Evolutionary conservation across 495 filamentous ascomycete species (phyloP), one percentile per base, ranked within the genome.

Genomic region (Amphirosellinia nigrospora): DNA sequence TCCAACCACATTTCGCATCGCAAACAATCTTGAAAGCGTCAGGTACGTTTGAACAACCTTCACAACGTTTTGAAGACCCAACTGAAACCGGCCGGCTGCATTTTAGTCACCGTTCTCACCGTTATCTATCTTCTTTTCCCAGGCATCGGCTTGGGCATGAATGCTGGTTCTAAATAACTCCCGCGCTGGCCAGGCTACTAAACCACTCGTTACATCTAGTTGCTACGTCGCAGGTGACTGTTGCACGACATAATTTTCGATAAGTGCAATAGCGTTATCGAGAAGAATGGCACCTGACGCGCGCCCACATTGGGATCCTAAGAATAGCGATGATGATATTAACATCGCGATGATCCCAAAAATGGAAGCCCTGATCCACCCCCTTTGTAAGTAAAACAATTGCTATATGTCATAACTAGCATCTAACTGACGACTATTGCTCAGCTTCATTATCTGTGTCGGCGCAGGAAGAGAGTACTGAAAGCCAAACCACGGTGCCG

Each of bases 291-390:
- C 48, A 48, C n/a, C 16, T 13, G 10, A 46, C 15, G 6, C 64
- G 38, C 65, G 8, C 46, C 6, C 16, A 1, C 59, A 67, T 19
- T 36, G 52, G 65, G 53, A 56, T 41, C 1, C 34, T 21, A 39
- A 28, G 1, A 28, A 67, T 38, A 48, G 65, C 39, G 65, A 67
- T 10, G 39, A 67, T 10, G 52, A 67, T 0, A 67, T 59, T 36
- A 38, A 67, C 9, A 26, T 59, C 26, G 56, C 52, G 26, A 67
- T 48, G 65, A 4, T 23, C 19, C 11, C 52, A n/a, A 36, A 34
- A 19, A 2, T 28, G 46, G 13, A 1, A n/a, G 4, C 4, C 38
- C 23, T 39, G 23, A 36, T 23, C 16, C 61, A 48, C 13, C 30
- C 61, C 1, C 28, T 41, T 30, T 38, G 41, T 50, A 64, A 48